phyloP scores from a whole-genome alignment of 2,329 filamentous ascomycete genomes.

The Metarhizium robertsii region DNA sequence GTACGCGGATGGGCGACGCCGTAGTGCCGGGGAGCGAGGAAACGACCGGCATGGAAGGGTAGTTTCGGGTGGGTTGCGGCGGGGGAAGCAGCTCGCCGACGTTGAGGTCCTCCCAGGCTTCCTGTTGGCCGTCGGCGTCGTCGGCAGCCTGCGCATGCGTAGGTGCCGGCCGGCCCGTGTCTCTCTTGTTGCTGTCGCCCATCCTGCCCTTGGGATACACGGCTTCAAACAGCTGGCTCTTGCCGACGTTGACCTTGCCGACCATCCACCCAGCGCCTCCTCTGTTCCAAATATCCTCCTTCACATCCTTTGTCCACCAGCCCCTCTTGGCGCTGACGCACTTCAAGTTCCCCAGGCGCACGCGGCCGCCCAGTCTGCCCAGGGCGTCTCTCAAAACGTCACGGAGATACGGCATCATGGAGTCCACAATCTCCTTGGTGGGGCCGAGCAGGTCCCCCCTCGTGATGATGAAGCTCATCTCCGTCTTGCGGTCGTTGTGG shows the following conservation, averaged over 20 bases:
- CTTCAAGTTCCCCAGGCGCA: conserved; percentile 80
- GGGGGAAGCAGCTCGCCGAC: conserved; percentile 62
- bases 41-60: conserved; percentile 76
- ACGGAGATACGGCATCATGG: conserved; percentile 75
- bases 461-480: conserved; percentile 86
- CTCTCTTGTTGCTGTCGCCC: conserved; percentile 18
- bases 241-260: conserved; percentile 96
- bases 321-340: conserved; percentile 77
- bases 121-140: conserved; percentile 5
- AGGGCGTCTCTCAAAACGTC: conserved; percentile 70
- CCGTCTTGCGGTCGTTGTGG: conserved; percentile 57
- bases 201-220: conserved; percentile 72
- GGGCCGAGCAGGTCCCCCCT: conserved; percentile 79
- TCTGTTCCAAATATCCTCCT: conserved; percentile 73
- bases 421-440: conserved; percentile 73
- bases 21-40: conserved; percentile 87
- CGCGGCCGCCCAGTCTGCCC: conserved; percentile 53
- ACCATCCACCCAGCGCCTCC: conserved; percentile 92
- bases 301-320: conserved; percentile 88
- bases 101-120: conserved; percentile 20
- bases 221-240: conserved; percentile 81
- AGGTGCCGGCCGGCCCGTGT: conserved; percentile 6
- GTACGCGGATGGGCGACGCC: conserved; percentile 85
- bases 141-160: conserved; percentile 9
- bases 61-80: conserved; percentile 60